Base-by-base conservation (phyloP, 202 grass and related monocot genomes). In the Panicum virgatum region DNA sequence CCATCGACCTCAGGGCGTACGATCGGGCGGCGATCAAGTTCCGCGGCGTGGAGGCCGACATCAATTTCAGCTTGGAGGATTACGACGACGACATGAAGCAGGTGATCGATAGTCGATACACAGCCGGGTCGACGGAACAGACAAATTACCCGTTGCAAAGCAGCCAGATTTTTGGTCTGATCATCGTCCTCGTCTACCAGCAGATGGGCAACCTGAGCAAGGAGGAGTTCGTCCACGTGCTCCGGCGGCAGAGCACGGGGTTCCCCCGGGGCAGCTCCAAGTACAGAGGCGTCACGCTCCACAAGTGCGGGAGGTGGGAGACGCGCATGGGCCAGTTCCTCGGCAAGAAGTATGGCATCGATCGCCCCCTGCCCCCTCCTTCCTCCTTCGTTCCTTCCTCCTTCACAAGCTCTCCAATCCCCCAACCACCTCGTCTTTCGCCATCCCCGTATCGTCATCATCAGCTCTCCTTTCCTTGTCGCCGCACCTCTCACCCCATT, bases 281-380 rank as follows among this genome's bases (percentile, higher is more conserved):
- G 84, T 98, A 85, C 69, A 91, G 92, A 45, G 96, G 96, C 16
- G 96, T 98, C 7, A 98, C 96, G 30, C 82, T 98, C 80, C 96
- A 98, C 91, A 98, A 98, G 88, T 98, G 96, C 76, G 96, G 96
- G 16, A 82, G 92, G 86, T 98, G 96, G 96, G 96, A 98, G 69
- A 90, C 96, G 29, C 88, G 96, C 62, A 98, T 98, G 96, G 92
- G 96, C 45, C 96, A 98, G 80, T 91, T 95, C 80, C 80, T 98
- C 75, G 92, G 96, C 63, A 98, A 98, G 84, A 98, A 98, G 96
- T 98, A 91, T 72, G 58, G 50, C 14, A 12, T 57, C 47, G 2
- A 22, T 66, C 12, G 37, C 64, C 39, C n/a, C n/a, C n/a, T 4
- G 4, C n/a, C 29, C 5, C 12, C 6, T 10, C 15, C 14, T 9